Percentiles rank a stretch among this genome's conserved stretches.
Evolutionary conservation across 208 protist species (phyloP).

Genomic region (Trypanosoma avium): DNA sequence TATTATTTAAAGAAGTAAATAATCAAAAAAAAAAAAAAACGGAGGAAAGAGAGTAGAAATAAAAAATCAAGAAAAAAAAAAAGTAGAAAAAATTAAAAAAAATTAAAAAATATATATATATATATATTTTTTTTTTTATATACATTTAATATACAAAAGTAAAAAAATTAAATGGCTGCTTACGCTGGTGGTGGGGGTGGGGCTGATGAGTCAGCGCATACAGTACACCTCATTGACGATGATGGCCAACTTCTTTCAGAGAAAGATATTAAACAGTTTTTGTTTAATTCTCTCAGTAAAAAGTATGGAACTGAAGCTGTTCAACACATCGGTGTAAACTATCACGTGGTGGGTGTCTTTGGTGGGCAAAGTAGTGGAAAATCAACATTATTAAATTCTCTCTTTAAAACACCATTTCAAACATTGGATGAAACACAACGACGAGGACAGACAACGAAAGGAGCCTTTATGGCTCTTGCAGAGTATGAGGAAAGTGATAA

Average conservation of each 20-base stretch:
- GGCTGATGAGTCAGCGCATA: too few species aligned
- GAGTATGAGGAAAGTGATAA: conserved; percentile 29
- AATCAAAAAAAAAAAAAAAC: not conserved
- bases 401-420: conserved; percentile 95
- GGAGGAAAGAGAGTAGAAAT: not conserved
- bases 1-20: not conserved
- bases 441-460: conserved; percentile 95
- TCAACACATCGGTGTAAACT: conserved; percentile 58
- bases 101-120: too few species aligned
- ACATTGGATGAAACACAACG: conserved; percentile 90
- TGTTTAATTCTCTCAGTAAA: conserved; percentile 18
- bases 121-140: too few species aligned
- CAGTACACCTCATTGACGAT: conserved; percentile 64
- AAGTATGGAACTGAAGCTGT: conserved; percentile 15
- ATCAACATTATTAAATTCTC: conserved; percentile 95
- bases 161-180: conserved; percentile 8
- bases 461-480: conserved; percentile 80
- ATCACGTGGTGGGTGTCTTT: conserved; percentile 94
- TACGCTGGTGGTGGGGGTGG: not conserved
- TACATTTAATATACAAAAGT: not conserved
- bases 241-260: conserved; percentile 61
- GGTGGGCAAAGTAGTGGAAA: conserved; percentile 97
- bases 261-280: conserved; percentile 49
- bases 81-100: conserved; percentile 3
- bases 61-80: conserved; percentile 3